These are phyloP conservation scores for Favolaschia claudopus DNA, from an alignment of 768 basidiomycete genomes.

Conservation along the genomic window DNA sequence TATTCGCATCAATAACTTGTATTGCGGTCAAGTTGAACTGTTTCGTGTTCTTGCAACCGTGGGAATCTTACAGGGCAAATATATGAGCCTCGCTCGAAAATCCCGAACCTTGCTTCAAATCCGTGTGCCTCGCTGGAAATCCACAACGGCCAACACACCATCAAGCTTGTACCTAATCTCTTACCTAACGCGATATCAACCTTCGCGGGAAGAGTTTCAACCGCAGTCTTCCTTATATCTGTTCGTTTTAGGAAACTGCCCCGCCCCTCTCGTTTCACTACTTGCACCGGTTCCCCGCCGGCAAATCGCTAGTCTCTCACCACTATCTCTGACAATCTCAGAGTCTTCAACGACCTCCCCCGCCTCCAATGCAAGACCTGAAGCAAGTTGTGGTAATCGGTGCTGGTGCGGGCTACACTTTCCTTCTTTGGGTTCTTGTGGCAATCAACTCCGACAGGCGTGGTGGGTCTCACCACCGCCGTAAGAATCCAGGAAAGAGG, in stretches of 20 bases:
- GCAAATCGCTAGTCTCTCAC: conserved; percentile 15
- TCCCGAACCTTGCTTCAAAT: too few relatives aligned
- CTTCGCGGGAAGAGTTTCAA: conserved; percentile 1
- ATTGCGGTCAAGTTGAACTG: too few relatives aligned
- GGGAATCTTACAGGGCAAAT: too few relatives aligned
- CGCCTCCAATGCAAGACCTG: conserved; percentile 14
- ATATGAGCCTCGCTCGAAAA: too few relatives aligned
- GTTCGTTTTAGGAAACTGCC: not conserved
- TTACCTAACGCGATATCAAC: too few relatives aligned
- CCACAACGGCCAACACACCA: too few relatives aligned
- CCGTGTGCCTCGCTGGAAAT: too few relatives aligned
- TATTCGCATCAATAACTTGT: too few relatives aligned
- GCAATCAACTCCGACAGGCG: conserved; percentile 54
- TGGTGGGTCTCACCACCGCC: conserved; percentile 81
- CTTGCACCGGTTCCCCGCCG: conserved; percentile 12
- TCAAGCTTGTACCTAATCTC: too few relatives aligned
- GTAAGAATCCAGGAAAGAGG: conserved; percentile 71
- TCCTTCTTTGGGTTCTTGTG: conserved; percentile 3
- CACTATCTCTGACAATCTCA: conserved; percentile 3
- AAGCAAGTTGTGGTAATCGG: conserved; percentile 47
- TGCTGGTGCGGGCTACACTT: conserved; percentile 39
- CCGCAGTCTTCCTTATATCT: not conserved
- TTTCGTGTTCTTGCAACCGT: too few relatives aligned
- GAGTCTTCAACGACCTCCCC: not conserved
- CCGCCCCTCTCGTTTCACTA: not conserved